Evolutionary conservation across 148 eudicot species (phyloP).

Genomic region (Salicornia ramosissima): DNA sequence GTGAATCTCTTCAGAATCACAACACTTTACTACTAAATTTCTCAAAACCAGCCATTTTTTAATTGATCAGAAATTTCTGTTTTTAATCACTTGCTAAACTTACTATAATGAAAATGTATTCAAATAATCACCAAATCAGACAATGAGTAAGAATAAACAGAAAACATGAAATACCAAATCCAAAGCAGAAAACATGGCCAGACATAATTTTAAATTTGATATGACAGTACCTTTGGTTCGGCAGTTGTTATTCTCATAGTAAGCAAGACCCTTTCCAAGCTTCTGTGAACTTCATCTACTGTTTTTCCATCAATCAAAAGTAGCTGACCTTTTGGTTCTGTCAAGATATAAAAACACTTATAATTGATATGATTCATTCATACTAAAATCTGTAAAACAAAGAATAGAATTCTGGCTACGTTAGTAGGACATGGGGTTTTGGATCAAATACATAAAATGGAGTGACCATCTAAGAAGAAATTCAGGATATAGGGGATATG

Average conservation of each 20-base stretch:
- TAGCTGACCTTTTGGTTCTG: slow-evolving; percentile 99
- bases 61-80: too few species aligned
- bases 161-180: background rate
- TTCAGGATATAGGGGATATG: background rate
- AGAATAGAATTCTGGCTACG: background rate
- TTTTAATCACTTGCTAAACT: too few species aligned
- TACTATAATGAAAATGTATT: too few species aligned
- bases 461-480: too few species aligned
- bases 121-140: too few species aligned
- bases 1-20: background rate
- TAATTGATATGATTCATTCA: background rate
- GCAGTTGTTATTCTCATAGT: slow-evolving; percentile 86
- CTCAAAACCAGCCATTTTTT: background rate
- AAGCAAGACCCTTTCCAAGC: slow-evolving; percentile 85
- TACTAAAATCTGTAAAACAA: background rate
- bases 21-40: background rate
- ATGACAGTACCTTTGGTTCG: slow-evolving; percentile 76
- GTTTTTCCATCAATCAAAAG: slow-evolving; percentile 88
- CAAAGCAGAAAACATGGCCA: background rate
- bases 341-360: slow-evolving; percentile 5
- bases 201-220: background rate
- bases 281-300: slow-evolving; percentile 79
- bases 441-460: background rate
- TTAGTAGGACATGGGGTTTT: background rate
- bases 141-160: background rate